Percentiles rank a stretch among this genome's conserved stretches.
Evolutionary conservation across 768 basidiomycete genomes (phyloP).

Genomic region (Mycena metata): DNA sequence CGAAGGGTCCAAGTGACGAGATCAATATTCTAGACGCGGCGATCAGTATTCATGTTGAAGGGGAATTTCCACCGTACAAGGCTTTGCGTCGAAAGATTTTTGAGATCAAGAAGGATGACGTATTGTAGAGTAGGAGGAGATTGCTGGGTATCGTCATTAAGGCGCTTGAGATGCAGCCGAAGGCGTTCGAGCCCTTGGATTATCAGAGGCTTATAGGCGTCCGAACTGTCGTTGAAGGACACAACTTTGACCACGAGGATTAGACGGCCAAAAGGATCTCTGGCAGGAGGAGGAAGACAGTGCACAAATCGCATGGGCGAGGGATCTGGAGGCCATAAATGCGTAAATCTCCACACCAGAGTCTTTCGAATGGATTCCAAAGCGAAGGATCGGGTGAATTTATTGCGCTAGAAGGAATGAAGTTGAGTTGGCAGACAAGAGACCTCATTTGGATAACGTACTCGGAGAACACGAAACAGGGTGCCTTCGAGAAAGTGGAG

Average conservation of each 20-base stretch:
- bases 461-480: slow-evolving; percentile 74
- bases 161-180: slow-evolving; percentile 64
- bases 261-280: slow-evolving; percentile 76
- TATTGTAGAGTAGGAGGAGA: slow-evolving; percentile 69
- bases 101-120: slow-evolving; percentile 75
- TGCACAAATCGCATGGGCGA: slow-evolving; percentile 55
- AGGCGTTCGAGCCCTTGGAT: slow-evolving; percentile 69
- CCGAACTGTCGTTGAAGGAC: slow-evolving; percentile 54
- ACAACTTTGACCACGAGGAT: slow-evolving; percentile 68
- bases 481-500: slow-evolving; percentile 54
- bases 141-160: slow-evolving; percentile 52
- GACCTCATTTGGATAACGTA: slow-evolving; percentile 53
- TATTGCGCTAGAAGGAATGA: slow-evolving; percentile 65
- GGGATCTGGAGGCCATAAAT: slow-evolving; percentile 53
- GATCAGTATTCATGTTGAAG: slow-evolving; percentile 25
- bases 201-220: slow-evolving; percentile 57
- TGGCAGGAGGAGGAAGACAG: slow-evolving; percentile 66
- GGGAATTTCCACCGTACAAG: slow-evolving; percentile 55
- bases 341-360: slow-evolving; percentile 69
- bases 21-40: slow-evolving; percentile 64
- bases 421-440: slow-evolving; percentile 27
- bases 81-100: slow-evolving; percentile 66
- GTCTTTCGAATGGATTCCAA: slow-evolving; percentile 69
- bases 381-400: slow-evolving; percentile 73
- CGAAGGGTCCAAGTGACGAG: slow-evolving; percentile 73